Percentiles rank a stretch among this genome's conserved stretches.
Conservation (phyloP, 176 grass and related monocot species). For the Eleusine indica region DNA sequence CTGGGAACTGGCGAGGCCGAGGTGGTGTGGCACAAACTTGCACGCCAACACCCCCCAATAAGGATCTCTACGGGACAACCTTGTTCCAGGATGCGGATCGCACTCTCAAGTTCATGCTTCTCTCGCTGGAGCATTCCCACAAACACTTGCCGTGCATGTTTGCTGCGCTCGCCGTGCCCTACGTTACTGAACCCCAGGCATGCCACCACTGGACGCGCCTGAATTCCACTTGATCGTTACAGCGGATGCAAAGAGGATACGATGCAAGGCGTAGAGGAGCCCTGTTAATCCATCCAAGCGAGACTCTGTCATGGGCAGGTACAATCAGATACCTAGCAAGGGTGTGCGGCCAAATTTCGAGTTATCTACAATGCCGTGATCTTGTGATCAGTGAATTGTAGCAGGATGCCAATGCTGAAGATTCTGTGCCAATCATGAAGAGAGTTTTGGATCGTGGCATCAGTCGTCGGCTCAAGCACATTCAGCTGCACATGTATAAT, state of each 20-base stretch:
- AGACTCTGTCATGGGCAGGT: conserved; percentile 26
- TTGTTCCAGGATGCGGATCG: background rate
- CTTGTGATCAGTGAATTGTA: conserved; percentile 38
- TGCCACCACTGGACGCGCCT: background rate
- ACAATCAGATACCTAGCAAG: conserved; percentile 19
- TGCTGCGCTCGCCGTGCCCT: conserved; percentile 6
- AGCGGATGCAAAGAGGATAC: background rate
- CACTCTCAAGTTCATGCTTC: background rate
- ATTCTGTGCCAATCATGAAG: conserved; percentile 52
- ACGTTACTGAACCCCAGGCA: background rate
- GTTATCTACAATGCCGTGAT: conserved; percentile 32
- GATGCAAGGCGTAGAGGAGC: background rate
- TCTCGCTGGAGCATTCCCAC: conserved; percentile 33
- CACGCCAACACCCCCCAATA: background rate
- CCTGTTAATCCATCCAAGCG: conserved; percentile 21
- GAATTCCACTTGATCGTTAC: conserved; percentile 23
- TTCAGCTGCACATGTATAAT: conserved; percentile 66
- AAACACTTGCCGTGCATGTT: conserved; percentile 18
- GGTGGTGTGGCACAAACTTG: background rate
- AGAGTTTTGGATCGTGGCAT: conserved; percentile 44
- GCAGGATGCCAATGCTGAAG: conserved; percentile 48
- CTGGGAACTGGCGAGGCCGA: background rate
- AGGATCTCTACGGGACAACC: background rate
- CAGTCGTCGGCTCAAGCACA: conserved; percentile 25
- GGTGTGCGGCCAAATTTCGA: conserved; percentile 28